Evolutionary conservation across 345 rosid species (phyloP), one percentile per base, ranked within the genome.

Genomic region (Brassica rapa): DNA sequence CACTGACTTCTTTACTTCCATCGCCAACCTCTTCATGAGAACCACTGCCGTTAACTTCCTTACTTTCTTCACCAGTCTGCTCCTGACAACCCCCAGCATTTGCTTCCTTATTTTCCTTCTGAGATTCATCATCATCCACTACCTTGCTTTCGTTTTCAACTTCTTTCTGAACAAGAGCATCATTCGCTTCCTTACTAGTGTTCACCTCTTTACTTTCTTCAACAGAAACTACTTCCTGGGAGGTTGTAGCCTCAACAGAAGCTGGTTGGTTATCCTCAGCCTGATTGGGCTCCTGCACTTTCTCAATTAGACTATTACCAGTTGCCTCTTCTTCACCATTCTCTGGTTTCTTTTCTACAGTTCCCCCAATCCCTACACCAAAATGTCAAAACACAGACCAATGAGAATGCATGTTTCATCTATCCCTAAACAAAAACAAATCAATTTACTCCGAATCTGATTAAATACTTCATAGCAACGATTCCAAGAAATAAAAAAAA

Each of bases 271-370:
- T 14, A 61, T 78, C 84, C 49, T 62, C 65, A 25, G 19, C 33
- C 21, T 75, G 66, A 56, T 67, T 16, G 14, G 66, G 32, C 24
- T 57, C 80, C 11, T 57, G 32, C 21, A 24, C 65, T 59, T 77
- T 67, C 62, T 79, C 79, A 39, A 64, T 21, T 6, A 60, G 62
- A 25, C 30, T 70, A 61, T 82, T 66, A 32, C 8, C 55, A 5
- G 55, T 75, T 32, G 75, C 83, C 62, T 79, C 86, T 49, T 80
- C 75, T 23, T 70, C 77, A 46, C 66, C 84, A 37, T 57, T 82
- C 30, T 49, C 57, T 41, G 25, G 32, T 49, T 49, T 49, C 14
- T 9, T 60, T 4, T 59, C 80, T 77, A 66, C 62, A 66, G 8
- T 9, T 56, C 56, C 11, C 43, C 4, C 68, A 73, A 8, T 11